Evolutionary conservation across 345 rosid species (phyloP), one percentile per base, ranked within the genome.

Genomic region (Toxicodendron radicans): DNA sequence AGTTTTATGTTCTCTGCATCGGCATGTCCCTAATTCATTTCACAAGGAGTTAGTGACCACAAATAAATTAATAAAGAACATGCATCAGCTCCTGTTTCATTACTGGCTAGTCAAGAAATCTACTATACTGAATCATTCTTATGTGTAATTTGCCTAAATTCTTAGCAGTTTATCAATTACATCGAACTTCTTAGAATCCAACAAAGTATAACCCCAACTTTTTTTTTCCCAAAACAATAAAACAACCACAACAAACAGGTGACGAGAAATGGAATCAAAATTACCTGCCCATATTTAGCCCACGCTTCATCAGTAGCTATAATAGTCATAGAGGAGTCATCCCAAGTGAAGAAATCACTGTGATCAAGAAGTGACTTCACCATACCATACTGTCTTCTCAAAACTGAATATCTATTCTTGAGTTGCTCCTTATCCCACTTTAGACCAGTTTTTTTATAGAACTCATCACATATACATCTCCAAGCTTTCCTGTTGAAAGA

Each of bases 371-470:
- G 83, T 20, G 73, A 73, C 79, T 76, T 86, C 23, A 82, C 83
- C 23, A 80, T 46, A 20, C 81, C 78, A 52, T 73, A 76, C 73
- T 90, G 87, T 76, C 80, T 82, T 73, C 76, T 78, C 71, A 85
- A 76, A 64, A 79, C 74, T 5, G 84, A 27, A 57, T 79, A 80
- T 64, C 79, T 66, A 49, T 74, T 82, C 78, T 88, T 82, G 23
- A 85, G 82, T 66, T 81, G 87, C 58, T 85, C 87, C 62, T 45
- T 79, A 51, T 82, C 87, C 87, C 87, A 88, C 70, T 53, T 79
- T 35, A 81, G 62, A 20, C 85, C 83, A 1, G 86, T 83, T 71
- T 78, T 75, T 46, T 63, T 76, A 73, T 51, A 52, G 75, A 90
- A 86, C 11, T 69, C 86, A 45, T 82, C 79, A 64, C 76, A 72